Evolutionary conservation across 805 yeast genomes (phyloP).

Genomic region (Candida patagonica): DNA sequence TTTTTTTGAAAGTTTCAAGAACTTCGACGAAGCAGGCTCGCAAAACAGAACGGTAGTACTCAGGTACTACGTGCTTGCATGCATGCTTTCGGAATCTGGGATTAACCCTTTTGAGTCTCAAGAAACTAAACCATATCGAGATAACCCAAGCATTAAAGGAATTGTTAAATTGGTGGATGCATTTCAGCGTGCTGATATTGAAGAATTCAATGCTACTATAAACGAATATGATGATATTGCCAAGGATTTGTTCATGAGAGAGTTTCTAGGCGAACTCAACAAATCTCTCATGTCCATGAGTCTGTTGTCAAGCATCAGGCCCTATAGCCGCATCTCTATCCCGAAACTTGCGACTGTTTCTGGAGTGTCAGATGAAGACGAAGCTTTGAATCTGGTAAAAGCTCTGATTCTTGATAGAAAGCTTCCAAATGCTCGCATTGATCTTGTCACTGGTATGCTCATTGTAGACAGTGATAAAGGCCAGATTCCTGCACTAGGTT

Average conservation of each 20-base stretch:
- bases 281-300: conserved; percentile 22
- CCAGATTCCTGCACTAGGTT: background rate
- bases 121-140: conserved; percentile 49
- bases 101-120: conserved; percentile 66
- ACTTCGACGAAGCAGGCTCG: conserved; percentile 60
- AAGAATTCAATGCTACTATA: conserved; percentile 16
- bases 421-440: conserved; percentile 22
- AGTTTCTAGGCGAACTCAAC: conserved; percentile 20
- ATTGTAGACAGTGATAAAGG: background rate
- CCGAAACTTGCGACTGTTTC: conserved; percentile 18
- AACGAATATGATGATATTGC: conserved; percentile 11
- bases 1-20: conserved; percentile 48
- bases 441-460: conserved; percentile 12
- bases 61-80: conserved; percentile 51
- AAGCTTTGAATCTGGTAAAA: conserved; percentile 17
- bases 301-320: conserved; percentile 23
- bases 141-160: conserved; percentile 24
- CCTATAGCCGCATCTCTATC: conserved; percentile 24
- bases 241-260: conserved; percentile 11
- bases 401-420: conserved; percentile 24
- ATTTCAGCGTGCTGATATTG: conserved; percentile 22
- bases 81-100: conserved; percentile 46
- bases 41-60: conserved; percentile 48
- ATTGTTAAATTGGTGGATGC: conserved; percentile 29
- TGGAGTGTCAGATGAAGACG: conserved; percentile 5